A percentile compares a stretch with the other conserved stretches of the same genome.
Conservation (phyloP, 1,139 yeast species). For the Yamadazyma mexicana region DNA sequence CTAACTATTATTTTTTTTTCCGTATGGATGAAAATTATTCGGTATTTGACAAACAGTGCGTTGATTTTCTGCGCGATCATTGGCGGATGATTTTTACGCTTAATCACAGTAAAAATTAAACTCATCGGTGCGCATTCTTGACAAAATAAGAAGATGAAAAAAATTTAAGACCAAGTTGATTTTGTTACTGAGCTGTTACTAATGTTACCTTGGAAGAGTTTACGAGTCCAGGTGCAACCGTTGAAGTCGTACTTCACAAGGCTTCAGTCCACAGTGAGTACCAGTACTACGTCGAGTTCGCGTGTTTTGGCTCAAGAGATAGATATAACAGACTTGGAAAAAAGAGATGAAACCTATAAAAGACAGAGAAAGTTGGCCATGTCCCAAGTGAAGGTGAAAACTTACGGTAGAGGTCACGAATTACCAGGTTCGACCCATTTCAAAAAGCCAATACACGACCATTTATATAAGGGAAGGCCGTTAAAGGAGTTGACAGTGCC, state of each 20-base stretch:
- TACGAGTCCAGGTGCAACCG: constrained; percentile 7
- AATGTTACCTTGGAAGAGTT: constrained; percentile 5
- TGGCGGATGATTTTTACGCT: constrained; percentile 14
- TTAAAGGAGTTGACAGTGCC: constrained; percentile 72
- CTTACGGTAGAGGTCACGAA: constrained; percentile 66
- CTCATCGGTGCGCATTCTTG: constrained; percentile 3
- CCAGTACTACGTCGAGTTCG: too few relatives aligned
- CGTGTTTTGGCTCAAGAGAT: constrained; percentile 13
- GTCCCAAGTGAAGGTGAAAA: constrained; percentile 69
- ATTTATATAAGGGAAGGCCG: constrained; percentile 85
- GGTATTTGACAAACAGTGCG: constrained; percentile 6
- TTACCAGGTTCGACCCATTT: constrained; percentile 92
- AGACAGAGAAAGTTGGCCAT: constrained; percentile 74
- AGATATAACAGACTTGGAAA: constrained; percentile 64
- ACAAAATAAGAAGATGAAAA: background rate
- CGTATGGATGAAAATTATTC: constrained; percentile 10
- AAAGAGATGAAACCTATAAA: constrained; percentile 69
- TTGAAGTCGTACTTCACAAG: constrained; percentile 7
- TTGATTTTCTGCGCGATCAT: constrained; percentile 9
- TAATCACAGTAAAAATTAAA: constrained; percentile 6
- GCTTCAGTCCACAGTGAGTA: constrained; percentile 14
- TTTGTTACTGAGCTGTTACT: background rate
- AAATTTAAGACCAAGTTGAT: too few relatives aligned
- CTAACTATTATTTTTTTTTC: constrained; percentile 1
- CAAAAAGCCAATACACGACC: constrained; percentile 82